These are phyloP conservation scores for Bolboschoenus planiculmis DNA, from an alignment of 176 grass and related monocot genomes.

Conservation along the genomic window DNA sequence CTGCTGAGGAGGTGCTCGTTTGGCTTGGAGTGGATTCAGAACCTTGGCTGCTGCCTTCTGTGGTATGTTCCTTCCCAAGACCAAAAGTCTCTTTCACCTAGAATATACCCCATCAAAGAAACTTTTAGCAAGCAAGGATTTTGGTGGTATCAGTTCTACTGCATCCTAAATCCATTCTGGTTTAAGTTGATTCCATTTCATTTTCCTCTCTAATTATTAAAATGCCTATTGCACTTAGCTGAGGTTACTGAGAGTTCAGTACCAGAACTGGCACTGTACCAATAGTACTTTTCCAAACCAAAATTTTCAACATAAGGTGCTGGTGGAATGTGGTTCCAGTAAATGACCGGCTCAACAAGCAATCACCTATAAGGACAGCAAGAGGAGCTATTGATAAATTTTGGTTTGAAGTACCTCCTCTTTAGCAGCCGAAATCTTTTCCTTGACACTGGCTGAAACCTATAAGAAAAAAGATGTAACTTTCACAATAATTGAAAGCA, in stretches of 20 bases:
- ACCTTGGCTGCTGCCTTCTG: not conserved
- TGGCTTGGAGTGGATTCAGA: constrained; percentile 13
- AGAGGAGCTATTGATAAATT: not conserved
- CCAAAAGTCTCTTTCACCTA: constrained; percentile 28
- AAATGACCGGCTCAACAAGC: not conserved
- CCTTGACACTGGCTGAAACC: constrained; percentile 36
- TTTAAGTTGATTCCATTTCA: not conserved
- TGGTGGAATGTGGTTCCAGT: not conserved
- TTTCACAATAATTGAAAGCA: not conserved
- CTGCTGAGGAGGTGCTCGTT: not conserved
- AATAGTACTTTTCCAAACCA: not conserved
- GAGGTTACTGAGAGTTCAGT: not conserved
- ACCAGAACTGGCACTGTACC: not conserved
- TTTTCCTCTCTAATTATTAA: not conserved
- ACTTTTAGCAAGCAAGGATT: not conserved
- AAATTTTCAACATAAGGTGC: not conserved
- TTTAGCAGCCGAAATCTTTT: constrained; percentile 35
- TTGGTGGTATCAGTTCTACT: not conserved
- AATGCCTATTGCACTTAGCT: not conserved
- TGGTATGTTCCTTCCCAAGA: not conserved
- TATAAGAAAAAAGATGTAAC: constrained; percentile 18
- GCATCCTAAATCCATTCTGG: constrained; percentile 4
- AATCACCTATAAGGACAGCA: not conserved
- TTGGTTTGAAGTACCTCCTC: constrained; percentile 31
- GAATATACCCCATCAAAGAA: not conserved